A percentile compares a stretch with the other conserved stretches of the same genome.
These are phyloP conservation scores for Backusella morwellensis DNA, from an alignment of 192 early-diverging fungal genomes.

Conservation along the genomic window DNA sequence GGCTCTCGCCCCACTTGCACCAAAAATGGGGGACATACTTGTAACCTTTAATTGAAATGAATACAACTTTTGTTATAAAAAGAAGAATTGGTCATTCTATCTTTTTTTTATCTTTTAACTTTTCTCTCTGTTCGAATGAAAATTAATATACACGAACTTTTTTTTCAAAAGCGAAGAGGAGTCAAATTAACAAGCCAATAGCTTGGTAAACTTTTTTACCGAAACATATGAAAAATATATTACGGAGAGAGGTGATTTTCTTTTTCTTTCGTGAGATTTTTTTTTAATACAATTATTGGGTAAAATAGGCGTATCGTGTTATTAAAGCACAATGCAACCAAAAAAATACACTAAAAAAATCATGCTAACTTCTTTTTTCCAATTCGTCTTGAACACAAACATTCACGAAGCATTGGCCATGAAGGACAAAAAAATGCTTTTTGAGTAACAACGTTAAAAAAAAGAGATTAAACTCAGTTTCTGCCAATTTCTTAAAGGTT, in stretches of 20 bases:
- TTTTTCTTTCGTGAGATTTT: background rate
- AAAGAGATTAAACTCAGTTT: background rate
- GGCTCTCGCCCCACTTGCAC: background rate
- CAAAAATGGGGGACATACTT: background rate
- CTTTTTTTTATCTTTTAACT: background rate
- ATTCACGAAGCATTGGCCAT: background rate
- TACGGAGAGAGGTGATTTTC: too few species aligned
- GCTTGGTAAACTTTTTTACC: background rate
- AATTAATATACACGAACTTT: too few species aligned
- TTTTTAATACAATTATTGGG: background rate
- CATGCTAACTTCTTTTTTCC: background rate
- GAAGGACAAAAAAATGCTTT: background rate
- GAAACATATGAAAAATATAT: background rate
- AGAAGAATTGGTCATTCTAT: background rate
- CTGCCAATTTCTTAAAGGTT: background rate
- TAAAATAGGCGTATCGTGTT: background rate
- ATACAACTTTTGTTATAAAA: background rate
- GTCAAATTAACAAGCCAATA: too few species aligned
- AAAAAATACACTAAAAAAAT: background rate
- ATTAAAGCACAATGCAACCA: background rate
- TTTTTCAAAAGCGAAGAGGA: background rate
- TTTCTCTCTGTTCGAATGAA: too few species aligned
- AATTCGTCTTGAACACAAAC: background rate
- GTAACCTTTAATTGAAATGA: background rate
- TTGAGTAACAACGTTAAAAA: slow-evolving; percentile 1